phyloP scores from a whole-genome alignment of 208 protist genomes.

The Phytomonas sp. region DNA sequence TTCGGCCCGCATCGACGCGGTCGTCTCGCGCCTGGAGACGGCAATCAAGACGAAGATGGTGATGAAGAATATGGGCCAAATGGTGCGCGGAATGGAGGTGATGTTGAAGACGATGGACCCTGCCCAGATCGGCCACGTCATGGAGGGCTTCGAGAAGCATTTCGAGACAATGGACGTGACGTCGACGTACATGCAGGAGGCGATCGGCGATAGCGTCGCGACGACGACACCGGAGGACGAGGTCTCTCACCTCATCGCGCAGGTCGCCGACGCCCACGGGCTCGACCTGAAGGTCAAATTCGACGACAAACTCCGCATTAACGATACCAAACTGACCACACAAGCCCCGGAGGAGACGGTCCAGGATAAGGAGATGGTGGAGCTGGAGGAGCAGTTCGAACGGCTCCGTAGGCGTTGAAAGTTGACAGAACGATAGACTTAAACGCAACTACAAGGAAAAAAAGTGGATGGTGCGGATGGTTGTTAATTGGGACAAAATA shows the following conservation, averaged over 20 bases:
- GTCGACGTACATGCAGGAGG: constrained; percentile 88
- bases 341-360: constrained; percentile 14
- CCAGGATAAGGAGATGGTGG: constrained; percentile 27
- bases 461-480: neutral
- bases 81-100: constrained; percentile 94
- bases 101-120: constrained; percentile 92
- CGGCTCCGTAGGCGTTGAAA: constrained; percentile 48
- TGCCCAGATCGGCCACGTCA: constrained; percentile 80
- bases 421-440: neutral
- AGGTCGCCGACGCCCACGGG: constrained; percentile 94
- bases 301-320: constrained; percentile 48
- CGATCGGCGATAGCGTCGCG: constrained; percentile 89
- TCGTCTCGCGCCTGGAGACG: constrained; percentile 91
- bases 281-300: constrained; percentile 80
- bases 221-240: constrained; percentile 87
- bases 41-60: constrained; percentile 93
- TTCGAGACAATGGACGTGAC: constrained; percentile 96
- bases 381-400: constrained; percentile 60
- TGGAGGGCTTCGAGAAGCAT: constrained; percentile 97
- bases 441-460: neutral
- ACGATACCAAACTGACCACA: constrained; percentile 14
- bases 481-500: neutral
- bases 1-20: constrained; percentile 93
- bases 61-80: constrained; percentile 91
- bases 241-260: constrained; percentile 88